These are phyloP conservation scores for Craterostigma plantagineum DNA, from an alignment of 257 asterid genomes.

Conservation along the genomic window DNA sequence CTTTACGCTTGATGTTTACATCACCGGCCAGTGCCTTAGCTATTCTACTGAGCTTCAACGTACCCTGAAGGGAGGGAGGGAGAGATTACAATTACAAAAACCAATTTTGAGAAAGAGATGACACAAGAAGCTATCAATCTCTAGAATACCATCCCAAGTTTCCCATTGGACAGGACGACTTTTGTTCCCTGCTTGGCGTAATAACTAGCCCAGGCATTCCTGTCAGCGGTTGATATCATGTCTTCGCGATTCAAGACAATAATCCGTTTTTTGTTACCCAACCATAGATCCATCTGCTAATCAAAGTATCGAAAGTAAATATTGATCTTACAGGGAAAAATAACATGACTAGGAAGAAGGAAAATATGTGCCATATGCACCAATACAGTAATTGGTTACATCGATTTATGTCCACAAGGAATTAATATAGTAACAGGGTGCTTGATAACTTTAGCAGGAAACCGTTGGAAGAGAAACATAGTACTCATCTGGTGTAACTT, in stretches of 20 bases:
- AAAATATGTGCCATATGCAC: too few relatives aligned
- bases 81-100: conserved; percentile 8
- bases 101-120: conserved; percentile 1
- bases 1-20: conserved; percentile 71
- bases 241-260: conserved; percentile 88
- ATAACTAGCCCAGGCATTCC: conserved; percentile 92
- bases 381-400: too few relatives aligned
- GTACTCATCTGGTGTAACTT: too few relatives aligned
- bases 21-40: conserved; percentile 63
- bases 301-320: not conserved
- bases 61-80: conserved; percentile 48
- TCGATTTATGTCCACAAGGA: too few relatives aligned
- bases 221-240: conserved; percentile 79
- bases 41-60: conserved; percentile 65
- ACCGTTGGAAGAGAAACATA: too few relatives aligned
- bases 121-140: conserved; percentile 1
- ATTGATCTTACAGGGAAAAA: not conserved
- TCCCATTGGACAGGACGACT: conserved; percentile 69
- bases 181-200: conserved; percentile 74
- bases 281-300: conserved; percentile 76
- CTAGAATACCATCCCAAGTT: conserved; percentile 55
- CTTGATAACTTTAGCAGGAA: too few relatives aligned
- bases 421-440: too few relatives aligned
- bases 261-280: conserved; percentile 78
- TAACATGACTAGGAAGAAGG: too few relatives aligned